Evolutionary conservation across 192 early-diverging fungal species (phyloP), one percentile per base, ranked within the genome.

Genomic region (Backusella macrospora): DNA sequence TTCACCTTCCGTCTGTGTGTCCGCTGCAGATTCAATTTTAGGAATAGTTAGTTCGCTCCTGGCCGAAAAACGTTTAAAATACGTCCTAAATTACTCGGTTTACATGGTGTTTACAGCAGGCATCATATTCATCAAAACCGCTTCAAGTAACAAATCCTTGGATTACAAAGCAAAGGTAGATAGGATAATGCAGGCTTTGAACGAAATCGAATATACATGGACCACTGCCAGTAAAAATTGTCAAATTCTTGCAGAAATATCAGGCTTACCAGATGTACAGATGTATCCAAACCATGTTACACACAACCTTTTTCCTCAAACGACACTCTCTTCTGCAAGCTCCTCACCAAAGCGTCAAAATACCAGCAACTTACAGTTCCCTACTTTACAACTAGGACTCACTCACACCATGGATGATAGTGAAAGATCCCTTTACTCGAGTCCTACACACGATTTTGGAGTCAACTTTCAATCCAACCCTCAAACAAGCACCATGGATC

Each of bases 51-150:
- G 66, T 23, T 23, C 44, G 29, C 43, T 81, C 59, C 52, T 76
- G 16, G 55, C 52, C 15, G 42, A 69, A 7, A 55, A 62, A 6
- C 44, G 23, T 13, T 44, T 81, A 37, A 65, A 45, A 21, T 72
- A 69, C 44, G 67, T 72, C 0, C 37, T 73, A 10, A 76, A 76
- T 42, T 77, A 68, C 39, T 63, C 71, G 7, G 67, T 76, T 3
- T 81, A 73, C 49, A 68, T 66, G 59, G 55, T 81, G 5, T 76
- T 76, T 48, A 77, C 79, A 1, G 52, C 75, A 13, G 79, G 75
- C 14, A 77, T 76, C 16, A 74, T 73, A 43, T 77, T 81, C 46
- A 55, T 76, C 75, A 70, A 81, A 29, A 55, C 29, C 26, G 72
- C 71, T 3, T 55, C 75, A 6, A 70, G 18, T 40, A 52, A 62